These are phyloP conservation scores for Xylogone sp. DNA, from an alignment of 2,329 filamentous ascomycete genomes.

Conservation along the genomic window DNA sequence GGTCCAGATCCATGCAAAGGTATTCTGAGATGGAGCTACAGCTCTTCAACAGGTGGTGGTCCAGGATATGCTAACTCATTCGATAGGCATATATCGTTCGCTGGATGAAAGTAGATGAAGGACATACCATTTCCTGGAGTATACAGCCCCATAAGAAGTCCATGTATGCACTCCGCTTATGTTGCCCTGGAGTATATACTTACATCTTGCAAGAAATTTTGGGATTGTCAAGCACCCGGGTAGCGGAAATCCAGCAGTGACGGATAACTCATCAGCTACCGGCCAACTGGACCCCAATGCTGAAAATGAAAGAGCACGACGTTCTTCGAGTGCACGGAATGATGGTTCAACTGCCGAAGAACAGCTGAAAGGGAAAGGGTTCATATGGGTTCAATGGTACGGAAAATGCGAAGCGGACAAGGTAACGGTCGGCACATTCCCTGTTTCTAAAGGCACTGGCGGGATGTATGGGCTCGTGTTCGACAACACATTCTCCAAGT, in stretches of 20 bases:
- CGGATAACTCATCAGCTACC: conserved; percentile 14
- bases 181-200: conserved; percentile 8
- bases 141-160: conserved; percentile 98
- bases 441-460: conserved; percentile 68
- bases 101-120: conserved; percentile 89
- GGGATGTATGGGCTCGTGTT: conserved; percentile 97
- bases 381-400: conserved; percentile 75
- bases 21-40: conserved; percentile 36
- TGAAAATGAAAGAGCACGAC: conserved; percentile 23
- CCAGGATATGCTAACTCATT: conserved; percentile 15
- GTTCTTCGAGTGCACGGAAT: conserved; percentile 44
- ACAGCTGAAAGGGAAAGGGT: conserved; percentile 61
- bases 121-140: conserved; percentile 95
- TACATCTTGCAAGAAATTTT: conserved; percentile 64
- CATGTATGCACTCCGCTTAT: conserved; percentile 50
- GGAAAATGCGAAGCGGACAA: conserved; percentile 97
- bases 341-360: conserved; percentile 59
- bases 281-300: conserved; percentile 19
- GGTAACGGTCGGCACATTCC: conserved; percentile 84
- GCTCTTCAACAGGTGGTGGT: background rate
- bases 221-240: conserved; percentile 97
- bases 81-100: conserved; percentile 91
- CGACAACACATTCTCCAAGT: conserved; percentile 98
- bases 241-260: conserved; percentile 40
- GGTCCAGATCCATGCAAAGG: conserved; percentile 96